phyloP scores from a whole-genome alignment of 768 basidiomycete genomes.

The Phlebiopsis gigantea region DNA sequence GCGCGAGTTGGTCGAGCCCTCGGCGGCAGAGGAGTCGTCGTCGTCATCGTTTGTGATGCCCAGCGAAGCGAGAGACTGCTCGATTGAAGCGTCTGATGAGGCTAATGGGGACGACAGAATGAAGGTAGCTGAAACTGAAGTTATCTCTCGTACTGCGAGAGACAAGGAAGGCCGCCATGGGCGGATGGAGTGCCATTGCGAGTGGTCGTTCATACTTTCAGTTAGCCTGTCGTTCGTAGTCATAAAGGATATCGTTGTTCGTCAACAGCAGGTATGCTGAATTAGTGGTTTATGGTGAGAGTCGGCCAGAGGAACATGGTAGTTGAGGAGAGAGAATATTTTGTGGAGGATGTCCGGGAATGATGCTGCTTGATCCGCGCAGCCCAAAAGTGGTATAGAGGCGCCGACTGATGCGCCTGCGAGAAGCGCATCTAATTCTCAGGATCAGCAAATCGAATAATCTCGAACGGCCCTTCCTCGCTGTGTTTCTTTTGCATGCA shows the following conservation, averaged over 20 bases:
- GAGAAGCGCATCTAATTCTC: not conserved
- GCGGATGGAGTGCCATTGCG: slow-evolving; percentile 65
- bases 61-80: slow-evolving; percentile 38
- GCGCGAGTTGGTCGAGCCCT: not conserved
- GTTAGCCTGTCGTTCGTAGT: not conserved
- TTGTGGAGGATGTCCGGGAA: not conserved
- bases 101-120: slow-evolving; percentile 50
- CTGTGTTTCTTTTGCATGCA: too few relatives aligned
- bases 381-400: not conserved
- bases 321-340: not conserved
- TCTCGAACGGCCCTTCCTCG: too few relatives aligned
- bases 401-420: not conserved
- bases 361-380: not conserved
- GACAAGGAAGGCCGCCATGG: slow-evolving; percentile 73
- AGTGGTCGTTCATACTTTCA: slow-evolving; percentile 16
- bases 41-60: slow-evolving; percentile 23
- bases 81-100: slow-evolving; percentile 24
- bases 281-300: not conserved
- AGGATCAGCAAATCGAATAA: too few relatives aligned
- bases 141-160: slow-evolving; percentile 71
- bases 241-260: not conserved
- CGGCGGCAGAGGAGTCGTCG: slow-evolving; percentile 28
- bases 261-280: not conserved
- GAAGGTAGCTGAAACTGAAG: slow-evolving; percentile 82
- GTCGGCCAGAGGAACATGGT: not conserved